Percentiles rank a stretch among this genome's conserved stretches.
These are phyloP conservation scores for Ganoderma sp. DNA, from an alignment of 1,284 basidiomycete species.

Conservation along the genomic window DNA sequence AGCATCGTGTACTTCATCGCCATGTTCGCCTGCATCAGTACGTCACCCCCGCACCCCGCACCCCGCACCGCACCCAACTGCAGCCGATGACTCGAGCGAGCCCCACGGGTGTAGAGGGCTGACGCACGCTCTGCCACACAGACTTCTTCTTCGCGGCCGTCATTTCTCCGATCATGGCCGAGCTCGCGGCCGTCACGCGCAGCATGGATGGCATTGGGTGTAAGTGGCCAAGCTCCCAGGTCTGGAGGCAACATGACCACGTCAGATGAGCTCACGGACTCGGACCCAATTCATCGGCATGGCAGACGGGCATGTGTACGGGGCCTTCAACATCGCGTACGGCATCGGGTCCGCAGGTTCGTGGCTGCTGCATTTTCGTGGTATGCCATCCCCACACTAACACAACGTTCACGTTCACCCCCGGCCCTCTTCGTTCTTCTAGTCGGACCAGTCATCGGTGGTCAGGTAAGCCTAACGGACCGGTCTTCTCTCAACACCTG, in stretches of 20 bases:
- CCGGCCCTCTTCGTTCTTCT: slow-evolving; percentile 11
- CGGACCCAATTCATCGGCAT: neutral
- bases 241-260: neutral
- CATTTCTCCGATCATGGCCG: slow-evolving; percentile 65
- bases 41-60: slow-evolving; percentile 29
- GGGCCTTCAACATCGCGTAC: slow-evolving; percentile 72
- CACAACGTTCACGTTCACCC: neutral
- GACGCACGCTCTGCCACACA: slow-evolving; percentile 36
- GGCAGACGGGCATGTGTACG: slow-evolving; percentile 68
- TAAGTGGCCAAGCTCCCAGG: slow-evolving; percentile 42
- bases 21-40: slow-evolving; percentile 63
- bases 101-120: neutral
- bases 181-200: slow-evolving; percentile 64
- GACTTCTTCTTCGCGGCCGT: slow-evolving; percentile 65
- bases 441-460: slow-evolving; percentile 74
- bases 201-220: slow-evolving; percentile 68
- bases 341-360: slow-evolving; percentile 63
- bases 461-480: slow-evolving; percentile 52
- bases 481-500: neutral
- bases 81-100: neutral
- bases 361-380: slow-evolving; percentile 24
- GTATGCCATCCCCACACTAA: neutral
- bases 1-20: slow-evolving; percentile 67
- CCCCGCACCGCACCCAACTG: neutral
- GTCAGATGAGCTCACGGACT: slow-evolving; percentile 16